Evolutionary conservation across 2,329 filamentous ascomycete species (phyloP), one percentile per base, ranked within the genome.

Genomic region (Apiospora marii): DNA sequence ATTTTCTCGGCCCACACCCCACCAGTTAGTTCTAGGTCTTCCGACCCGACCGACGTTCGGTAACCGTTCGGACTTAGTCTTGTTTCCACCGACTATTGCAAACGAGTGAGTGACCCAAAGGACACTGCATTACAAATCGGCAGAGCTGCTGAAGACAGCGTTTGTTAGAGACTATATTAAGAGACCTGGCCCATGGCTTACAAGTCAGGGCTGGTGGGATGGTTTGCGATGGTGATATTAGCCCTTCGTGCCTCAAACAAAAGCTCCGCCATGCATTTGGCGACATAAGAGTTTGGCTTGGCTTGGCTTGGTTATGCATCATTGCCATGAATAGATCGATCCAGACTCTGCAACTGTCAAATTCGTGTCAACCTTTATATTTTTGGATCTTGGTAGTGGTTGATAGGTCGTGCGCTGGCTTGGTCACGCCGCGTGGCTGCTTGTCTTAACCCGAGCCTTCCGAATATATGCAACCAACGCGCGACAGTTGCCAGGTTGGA

Each of bases 1-100:
- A 13, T 64, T 64, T n/a, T n/a, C 3, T 49, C 30, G 58, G 58
- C 19, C 58, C 58, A 64, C 58, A 64, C 58, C 58, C 58, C 58
- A 64, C 53, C 53, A 22, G 53, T 19, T 61, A 22, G 53, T 19
- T 61, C 53, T 37, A 61, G n/a, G n/a, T n/a, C 53, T 37, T 61
- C 53, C 16, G 30, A 61, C 30, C 53, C 30, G 53, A 61, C 53
- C 27, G 53, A 61, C 14, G 19, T 8, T 22, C 16, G 19, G 37
- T 10, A 41, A 49, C 7, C 14, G 19, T 41, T 64, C 58, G 34
- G 58, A 64, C 30, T 64, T 41, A 37, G 5, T 64, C 1, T 24
- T 58, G 51, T 48, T 51, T 27, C n/a, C 49, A 24, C n/a, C 7
- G 37, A 41, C 8, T 41, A 24, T 48, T 48, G 16, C 16, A 19